Conservation (phyloP, 1,139 yeast genomes). For the Ogataea hybrid region DNA sequence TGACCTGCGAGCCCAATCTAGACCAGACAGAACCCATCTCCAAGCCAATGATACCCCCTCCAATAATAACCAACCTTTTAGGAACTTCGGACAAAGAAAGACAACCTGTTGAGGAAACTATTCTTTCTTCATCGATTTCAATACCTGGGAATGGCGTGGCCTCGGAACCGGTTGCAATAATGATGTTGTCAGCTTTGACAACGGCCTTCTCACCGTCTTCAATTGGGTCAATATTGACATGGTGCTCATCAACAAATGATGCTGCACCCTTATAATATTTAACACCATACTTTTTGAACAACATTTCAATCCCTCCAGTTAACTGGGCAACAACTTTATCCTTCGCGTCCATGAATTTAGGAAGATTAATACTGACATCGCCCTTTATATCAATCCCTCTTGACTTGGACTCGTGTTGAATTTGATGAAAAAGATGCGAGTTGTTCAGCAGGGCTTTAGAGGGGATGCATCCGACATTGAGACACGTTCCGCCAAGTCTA, state of each 20-base stretch:
- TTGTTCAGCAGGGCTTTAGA: constrained; percentile 94
- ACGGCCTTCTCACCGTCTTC: constrained; percentile 75
- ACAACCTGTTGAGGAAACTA: constrained; percentile 95
- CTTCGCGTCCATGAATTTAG: constrained; percentile 86
- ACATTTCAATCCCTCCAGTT: constrained; percentile 91
- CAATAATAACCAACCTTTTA: constrained; percentile 87
- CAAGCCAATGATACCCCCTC: constrained; percentile 99
- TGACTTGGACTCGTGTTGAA: constrained; percentile 75
- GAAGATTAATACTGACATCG: constrained; percentile 72
- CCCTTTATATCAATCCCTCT: constrained; percentile 89
- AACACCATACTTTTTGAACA: constrained; percentile 94
- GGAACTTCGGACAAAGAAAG: constrained; percentile 84
- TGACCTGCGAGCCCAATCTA: constrained; percentile 93
- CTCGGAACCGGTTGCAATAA: constrained; percentile 98
- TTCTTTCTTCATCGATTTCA: constrained; percentile 94
- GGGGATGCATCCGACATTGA: constrained; percentile 98
- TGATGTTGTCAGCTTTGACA: constrained; percentile 79
- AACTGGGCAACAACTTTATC: constrained; percentile 84
- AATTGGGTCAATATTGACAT: constrained; percentile 75
- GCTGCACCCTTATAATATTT: constrained; percentile 94
- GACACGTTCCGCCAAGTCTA: constrained; percentile 94
- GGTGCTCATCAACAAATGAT: constrained; percentile 79
- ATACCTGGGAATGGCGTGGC: constrained; percentile 99
- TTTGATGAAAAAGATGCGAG: constrained; percentile 88
- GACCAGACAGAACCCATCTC: constrained; percentile 99